These are phyloP conservation scores for Phyllosticta capitalensis DNA, from an alignment of 2,329 filamentous ascomycete species.

Conservation along the genomic window DNA sequence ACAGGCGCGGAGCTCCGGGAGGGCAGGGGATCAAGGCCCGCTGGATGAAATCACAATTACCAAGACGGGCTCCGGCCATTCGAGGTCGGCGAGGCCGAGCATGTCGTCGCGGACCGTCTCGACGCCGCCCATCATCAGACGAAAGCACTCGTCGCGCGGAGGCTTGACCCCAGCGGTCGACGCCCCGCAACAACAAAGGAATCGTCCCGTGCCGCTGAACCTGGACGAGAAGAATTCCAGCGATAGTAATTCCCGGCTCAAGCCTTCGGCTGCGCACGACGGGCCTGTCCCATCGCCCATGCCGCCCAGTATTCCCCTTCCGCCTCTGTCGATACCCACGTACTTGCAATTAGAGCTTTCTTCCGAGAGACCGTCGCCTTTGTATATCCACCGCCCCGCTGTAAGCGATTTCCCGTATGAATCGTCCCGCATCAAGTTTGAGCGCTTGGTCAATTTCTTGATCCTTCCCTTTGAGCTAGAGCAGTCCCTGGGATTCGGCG, in stretches of 20 bases:
- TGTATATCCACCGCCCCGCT: slow-evolving; percentile 53
- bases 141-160: slow-evolving; percentile 23
- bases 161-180: slow-evolving; percentile 2
- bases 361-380: slow-evolving; percentile 48
- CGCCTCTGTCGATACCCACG: slow-evolving; percentile 53
- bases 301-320: slow-evolving; percentile 47
- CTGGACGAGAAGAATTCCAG: slow-evolving; percentile 23
- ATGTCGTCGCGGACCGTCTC: slow-evolving; percentile 14
- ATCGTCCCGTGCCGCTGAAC: slow-evolving; percentile 24
- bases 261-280: slow-evolving; percentile 24
- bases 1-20: slow-evolving; percentile 4
- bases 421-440: slow-evolving; percentile 83
- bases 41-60: not conserved
- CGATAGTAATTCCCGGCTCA: slow-evolving; percentile 14
- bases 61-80: not conserved
- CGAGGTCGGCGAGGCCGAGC: not conserved
- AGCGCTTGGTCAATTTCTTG: slow-evolving; percentile 82
- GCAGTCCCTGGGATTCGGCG: slow-evolving; percentile 75
- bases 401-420: slow-evolving; percentile 68
- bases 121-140: slow-evolving; percentile 28
- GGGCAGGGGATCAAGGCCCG: not conserved
- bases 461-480: slow-evolving; percentile 75
- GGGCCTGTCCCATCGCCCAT: slow-evolving; percentile 33
- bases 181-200: not conserved
- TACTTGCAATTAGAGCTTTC: slow-evolving; percentile 58